Evolutionary conservation across 345 rosid genomes (phyloP).

Genomic region (Salix exigua): DNA sequence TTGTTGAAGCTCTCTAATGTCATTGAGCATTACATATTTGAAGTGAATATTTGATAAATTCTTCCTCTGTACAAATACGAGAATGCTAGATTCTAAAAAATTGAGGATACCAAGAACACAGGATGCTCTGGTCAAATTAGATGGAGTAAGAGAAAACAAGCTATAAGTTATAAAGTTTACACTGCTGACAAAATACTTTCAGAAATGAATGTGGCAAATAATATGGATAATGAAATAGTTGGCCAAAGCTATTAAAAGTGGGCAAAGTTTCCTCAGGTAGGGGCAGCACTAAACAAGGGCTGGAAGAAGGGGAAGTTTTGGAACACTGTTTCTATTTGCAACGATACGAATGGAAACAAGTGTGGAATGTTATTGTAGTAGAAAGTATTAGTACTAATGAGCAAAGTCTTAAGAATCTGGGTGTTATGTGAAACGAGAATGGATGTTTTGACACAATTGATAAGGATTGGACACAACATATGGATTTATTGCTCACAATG

Average conservation of each 20-base stretch:
- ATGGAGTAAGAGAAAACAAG: too few relatives aligned
- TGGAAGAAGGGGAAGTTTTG: background rate
- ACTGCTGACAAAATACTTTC: background rate
- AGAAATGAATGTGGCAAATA: background rate
- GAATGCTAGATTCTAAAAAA: too few relatives aligned
- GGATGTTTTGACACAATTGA: background rate
- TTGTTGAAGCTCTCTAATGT: too few relatives aligned
- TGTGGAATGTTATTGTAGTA: background rate
- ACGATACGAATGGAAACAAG: background rate
- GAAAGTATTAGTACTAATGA: background rate
- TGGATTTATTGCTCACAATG: background rate
- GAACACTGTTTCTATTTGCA: background rate
- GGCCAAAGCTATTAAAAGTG: background rate
- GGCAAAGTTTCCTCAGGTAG: background rate
- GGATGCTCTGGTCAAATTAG: too few relatives aligned
- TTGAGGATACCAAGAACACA: too few relatives aligned
- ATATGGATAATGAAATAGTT: background rate
- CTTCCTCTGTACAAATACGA: too few relatives aligned
- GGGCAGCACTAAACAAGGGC: background rate
- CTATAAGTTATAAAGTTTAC: background rate
- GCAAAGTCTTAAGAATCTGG: background rate
- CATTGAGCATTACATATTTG: too few relatives aligned
- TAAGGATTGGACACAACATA: background rate
- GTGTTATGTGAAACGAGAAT: background rate
- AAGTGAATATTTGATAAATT: too few relatives aligned